Evolutionary conservation across 768 basidiomycete species (phyloP).

Genomic region (Leucogyrophana mollusca): DNA sequence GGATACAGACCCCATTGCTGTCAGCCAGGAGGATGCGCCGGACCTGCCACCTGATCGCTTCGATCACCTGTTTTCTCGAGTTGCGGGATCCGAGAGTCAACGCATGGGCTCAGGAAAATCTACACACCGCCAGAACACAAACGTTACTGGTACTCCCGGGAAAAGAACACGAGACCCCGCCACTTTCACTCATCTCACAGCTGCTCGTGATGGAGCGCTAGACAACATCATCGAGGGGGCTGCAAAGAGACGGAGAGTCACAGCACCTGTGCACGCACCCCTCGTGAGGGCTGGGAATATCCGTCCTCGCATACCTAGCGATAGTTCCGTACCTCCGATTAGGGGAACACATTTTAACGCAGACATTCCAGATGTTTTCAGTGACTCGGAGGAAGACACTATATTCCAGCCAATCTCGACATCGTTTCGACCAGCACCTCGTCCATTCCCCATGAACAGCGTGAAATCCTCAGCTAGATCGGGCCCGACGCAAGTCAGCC

Average conservation of each 20-base stretch:
- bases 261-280: neutral
- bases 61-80: neutral
- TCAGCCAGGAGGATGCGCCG: no score
- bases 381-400: slow-evolving; percentile 1
- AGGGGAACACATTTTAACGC: neutral
- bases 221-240: neutral
- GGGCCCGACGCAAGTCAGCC: neutral
- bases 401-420: slow-evolving; percentile 1
- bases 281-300: no score
- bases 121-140: neutral
- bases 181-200: neutral
- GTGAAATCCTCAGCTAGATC: neutral
- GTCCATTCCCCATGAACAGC: neutral
- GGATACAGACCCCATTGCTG: neutral
- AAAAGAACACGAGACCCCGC: neutral
- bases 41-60: neutral
- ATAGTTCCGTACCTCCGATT: neutral
- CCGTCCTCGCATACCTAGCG: neutral
- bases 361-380: neutral
- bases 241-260: neutral
- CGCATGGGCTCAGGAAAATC: neutral
- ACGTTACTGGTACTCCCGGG: no score
- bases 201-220: no score
- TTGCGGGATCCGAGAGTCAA: neutral
- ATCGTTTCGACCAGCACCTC: neutral